Conservation (phyloP, 1,284 basidiomycete species). For the Ganoderma sp. region DNA sequence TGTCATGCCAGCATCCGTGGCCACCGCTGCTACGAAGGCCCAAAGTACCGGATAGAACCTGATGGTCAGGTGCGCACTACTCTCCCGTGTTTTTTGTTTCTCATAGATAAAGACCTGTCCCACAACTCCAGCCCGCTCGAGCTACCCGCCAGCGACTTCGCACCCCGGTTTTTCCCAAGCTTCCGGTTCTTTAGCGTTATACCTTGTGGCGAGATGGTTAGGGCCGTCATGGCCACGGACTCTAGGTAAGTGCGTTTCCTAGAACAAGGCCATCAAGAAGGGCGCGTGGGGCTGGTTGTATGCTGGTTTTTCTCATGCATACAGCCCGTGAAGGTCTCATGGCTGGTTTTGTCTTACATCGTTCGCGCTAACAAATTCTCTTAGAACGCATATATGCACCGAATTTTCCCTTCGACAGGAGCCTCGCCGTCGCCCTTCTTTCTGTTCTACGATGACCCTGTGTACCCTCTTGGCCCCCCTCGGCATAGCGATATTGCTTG, state of each 20-base stretch:
- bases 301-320: neutral
- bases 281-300: neutral
- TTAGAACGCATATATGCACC: slow-evolving; percentile 4
- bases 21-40: neutral
- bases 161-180: too few relatives aligned
- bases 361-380: neutral
- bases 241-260: neutral
- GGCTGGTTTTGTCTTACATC: neutral
- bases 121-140: neutral
- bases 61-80: neutral
- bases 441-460: slow-evolving; percentile 13
- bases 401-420: neutral
- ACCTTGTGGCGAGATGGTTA: neutral
- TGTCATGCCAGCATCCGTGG: neutral
- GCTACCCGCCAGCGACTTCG: neutral
- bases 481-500: neutral
- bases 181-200: too few relatives aligned
- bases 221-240: neutral
- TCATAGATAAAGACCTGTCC: neutral
- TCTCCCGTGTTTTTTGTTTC: neutral
- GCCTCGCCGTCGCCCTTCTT: neutral
- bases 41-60: neutral
- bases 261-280: neutral
- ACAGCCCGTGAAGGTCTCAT: neutral
- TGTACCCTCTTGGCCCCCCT: slow-evolving; percentile 6